A percentile compares a stretch with the other conserved stretches of the same genome.
These are phyloP conservation scores for Morella rubra DNA, from an alignment of 306 rosid genomes.

Conservation along the genomic window DNA sequence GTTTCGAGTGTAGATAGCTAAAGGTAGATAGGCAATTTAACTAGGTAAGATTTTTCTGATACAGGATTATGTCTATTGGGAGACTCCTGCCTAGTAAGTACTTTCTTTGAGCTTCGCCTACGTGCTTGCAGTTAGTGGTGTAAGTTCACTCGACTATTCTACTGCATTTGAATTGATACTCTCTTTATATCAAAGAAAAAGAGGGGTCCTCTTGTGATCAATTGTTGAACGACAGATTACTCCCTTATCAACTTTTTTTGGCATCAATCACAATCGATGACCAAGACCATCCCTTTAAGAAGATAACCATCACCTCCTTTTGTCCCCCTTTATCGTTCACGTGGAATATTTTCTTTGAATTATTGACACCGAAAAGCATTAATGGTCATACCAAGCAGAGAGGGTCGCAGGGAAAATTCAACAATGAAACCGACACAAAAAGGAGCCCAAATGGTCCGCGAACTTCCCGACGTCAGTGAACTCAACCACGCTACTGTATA, in stretches of 20 bases:
- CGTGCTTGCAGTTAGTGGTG: too few relatives aligned
- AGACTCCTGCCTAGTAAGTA: too few relatives aligned
- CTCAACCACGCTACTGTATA: background rate
- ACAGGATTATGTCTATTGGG: too few relatives aligned
- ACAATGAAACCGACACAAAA: background rate
- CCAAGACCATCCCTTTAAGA: slow-evolving; percentile 25
- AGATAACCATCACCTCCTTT: slow-evolving; percentile 28
- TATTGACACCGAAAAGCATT: slow-evolving; percentile 11
- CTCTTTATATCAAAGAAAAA: too few relatives aligned
- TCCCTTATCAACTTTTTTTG: slow-evolving; percentile 12
- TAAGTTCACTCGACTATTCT: too few relatives aligned
- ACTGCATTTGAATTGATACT: too few relatives aligned
- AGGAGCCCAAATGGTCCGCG: background rate
- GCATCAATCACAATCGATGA: slow-evolving; percentile 25
- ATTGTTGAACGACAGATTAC: slow-evolving; percentile 14
- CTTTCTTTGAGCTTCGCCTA: too few relatives aligned
- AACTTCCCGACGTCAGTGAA: background rate
- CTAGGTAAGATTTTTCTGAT: too few relatives aligned
- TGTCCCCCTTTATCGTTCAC: slow-evolving; percentile 3
- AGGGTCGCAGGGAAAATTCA: background rate
- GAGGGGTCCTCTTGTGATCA: background rate
- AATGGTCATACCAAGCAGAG: background rate
- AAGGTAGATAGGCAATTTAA: too few relatives aligned
- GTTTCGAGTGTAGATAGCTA: too few relatives aligned
- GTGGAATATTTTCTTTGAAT: slow-evolving; percentile 19